Evolutionary conservation across 169 alveolate species (phyloP).

Genomic region (Hepatocystis sp.): DNA sequence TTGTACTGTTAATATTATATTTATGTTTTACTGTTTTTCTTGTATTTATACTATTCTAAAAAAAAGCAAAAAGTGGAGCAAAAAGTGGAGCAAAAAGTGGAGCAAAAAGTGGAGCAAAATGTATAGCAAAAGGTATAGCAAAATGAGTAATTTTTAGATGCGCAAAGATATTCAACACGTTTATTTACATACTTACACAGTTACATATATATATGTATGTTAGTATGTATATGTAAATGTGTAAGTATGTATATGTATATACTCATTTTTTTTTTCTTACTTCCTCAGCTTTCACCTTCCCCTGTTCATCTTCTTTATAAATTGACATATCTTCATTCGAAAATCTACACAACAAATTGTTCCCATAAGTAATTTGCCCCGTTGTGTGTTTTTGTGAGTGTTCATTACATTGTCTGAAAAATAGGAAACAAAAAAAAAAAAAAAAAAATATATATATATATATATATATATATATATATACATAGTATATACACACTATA

Average conservation of each 20-base stretch:
- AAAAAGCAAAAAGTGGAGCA: not conserved
- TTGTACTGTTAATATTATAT: constrained; percentile 77
- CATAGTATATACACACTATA: not conserved
- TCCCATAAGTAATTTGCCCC: constrained; percentile 43
- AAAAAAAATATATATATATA: not conserved
- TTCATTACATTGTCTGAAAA: constrained; percentile 19
- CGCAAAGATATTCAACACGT: too few species aligned
- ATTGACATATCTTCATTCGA: constrained; percentile 48
- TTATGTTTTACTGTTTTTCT: constrained; percentile 76
- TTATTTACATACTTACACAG: too few species aligned
- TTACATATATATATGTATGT: constrained; percentile 10
- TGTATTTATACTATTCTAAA: constrained; percentile 29
- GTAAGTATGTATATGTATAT: not conserved
- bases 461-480: constrained; percentile 3
- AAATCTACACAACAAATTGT: constrained; percentile 51
- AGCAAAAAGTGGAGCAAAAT: constrained; percentile 1
- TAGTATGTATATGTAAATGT: constrained; percentile 13
- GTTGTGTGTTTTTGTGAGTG: constrained; percentile 24
- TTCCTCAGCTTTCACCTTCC: constrained; percentile 17
- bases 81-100: not conserved
- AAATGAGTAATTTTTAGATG: too few species aligned
- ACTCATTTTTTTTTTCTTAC: not conserved
- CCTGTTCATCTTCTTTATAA: constrained; percentile 59
- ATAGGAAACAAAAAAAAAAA: not conserved
- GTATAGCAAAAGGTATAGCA: too few species aligned